Evolutionary conservation across 2,329 filamentous ascomycete genomes (phyloP).

Genomic region (Penicillium oxalicum): DNA sequence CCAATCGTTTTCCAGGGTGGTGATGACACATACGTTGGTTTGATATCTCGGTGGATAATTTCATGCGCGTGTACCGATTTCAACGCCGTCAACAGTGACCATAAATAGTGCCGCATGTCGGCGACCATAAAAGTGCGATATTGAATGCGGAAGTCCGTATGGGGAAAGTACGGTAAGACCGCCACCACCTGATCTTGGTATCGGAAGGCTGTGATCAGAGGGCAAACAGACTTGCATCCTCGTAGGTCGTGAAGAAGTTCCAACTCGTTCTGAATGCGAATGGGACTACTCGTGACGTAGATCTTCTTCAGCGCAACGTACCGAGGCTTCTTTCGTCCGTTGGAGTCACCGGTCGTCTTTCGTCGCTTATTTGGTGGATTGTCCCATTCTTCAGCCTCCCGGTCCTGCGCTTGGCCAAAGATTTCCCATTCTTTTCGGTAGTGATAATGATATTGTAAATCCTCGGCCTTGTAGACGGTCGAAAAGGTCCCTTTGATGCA

Average conservation of each 20-base stretch:
- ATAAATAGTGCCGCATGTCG: slow-evolving; percentile 86
- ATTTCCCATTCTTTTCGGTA: slow-evolving; percentile 86
- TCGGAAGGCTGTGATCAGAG: slow-evolving; percentile 94
- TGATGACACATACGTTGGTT: slow-evolving; percentile 60
- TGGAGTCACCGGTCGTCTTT: slow-evolving; percentile 38
- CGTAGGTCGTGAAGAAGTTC: slow-evolving; percentile 85
- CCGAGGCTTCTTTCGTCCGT: slow-evolving; percentile 52
- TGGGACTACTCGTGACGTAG: slow-evolving; percentile 92
- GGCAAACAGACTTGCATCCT: slow-evolving; percentile 78
- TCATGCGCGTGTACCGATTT: slow-evolving; percentile 72
- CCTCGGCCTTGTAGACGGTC: slow-evolving; percentile 97
- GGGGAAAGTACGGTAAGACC: slow-evolving; percentile 89
- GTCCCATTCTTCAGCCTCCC: slow-evolving; percentile 57
- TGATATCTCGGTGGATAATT: slow-evolving; percentile 93
- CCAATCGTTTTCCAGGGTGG: neutral
- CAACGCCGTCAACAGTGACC: slow-evolving; percentile 79
- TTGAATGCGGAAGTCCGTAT: slow-evolving; percentile 86
- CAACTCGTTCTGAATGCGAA: slow-evolving; percentile 91
- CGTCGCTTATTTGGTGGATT: slow-evolving; percentile 59
- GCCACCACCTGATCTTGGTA: slow-evolving; percentile 91
- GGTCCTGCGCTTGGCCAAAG: slow-evolving; percentile 54
- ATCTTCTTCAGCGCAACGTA: slow-evolving; percentile 99
- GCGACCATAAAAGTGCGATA: slow-evolving; percentile 81
- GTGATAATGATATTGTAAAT: slow-evolving; percentile 67
- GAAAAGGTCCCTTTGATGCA: slow-evolving; percentile 78